phyloP scores from a whole-genome alignment of 371 early-diverging fungal genomes.

The Batrachochytrium dendrobatidis region DNA sequence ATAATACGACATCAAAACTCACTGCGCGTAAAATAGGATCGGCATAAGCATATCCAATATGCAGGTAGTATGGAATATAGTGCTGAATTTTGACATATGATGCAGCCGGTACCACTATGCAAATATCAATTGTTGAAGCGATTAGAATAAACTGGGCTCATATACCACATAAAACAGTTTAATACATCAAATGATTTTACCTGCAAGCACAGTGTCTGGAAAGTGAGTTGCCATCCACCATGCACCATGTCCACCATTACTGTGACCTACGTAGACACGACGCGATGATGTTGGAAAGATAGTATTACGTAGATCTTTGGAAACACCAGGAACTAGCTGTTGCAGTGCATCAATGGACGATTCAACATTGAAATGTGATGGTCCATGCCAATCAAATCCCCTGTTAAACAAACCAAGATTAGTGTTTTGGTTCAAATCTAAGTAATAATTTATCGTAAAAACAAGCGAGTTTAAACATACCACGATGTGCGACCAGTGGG shows the following conservation, averaged over 20 bases:
- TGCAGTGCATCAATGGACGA: slow-evolving; percentile 25
- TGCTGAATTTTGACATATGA: slow-evolving; percentile 64
- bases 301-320: slow-evolving; percentile 4
- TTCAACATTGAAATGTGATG: slow-evolving; percentile 32
- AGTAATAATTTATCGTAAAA: too few relatives aligned
- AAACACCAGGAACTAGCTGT: slow-evolving; percentile 28
- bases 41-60: slow-evolving; percentile 51
- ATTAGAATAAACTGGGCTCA: background rate
- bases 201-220: slow-evolving; percentile 58
- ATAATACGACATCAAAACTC: slow-evolving; percentile 16
- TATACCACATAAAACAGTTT: background rate
- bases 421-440: too few relatives aligned
- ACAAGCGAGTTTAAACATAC: slow-evolving; percentile 29
- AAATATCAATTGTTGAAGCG: too few relatives aligned
- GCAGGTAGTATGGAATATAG: slow-evolving; percentile 55
- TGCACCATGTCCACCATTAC: slow-evolving; percentile 70
- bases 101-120: slow-evolving; percentile 56
- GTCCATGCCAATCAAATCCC: slow-evolving; percentile 47
- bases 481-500: slow-evolving; percentile 68
- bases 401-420: slow-evolving; percentile 7
- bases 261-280: slow-evolving; percentile 44
- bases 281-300: background rate
- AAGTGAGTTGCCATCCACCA: slow-evolving; percentile 62
- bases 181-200: slow-evolving; percentile 23
- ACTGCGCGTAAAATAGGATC: slow-evolving; percentile 57